phyloP scores from a whole-genome alignment of 768 basidiomycete genomes.

The Mycena amicta region DNA sequence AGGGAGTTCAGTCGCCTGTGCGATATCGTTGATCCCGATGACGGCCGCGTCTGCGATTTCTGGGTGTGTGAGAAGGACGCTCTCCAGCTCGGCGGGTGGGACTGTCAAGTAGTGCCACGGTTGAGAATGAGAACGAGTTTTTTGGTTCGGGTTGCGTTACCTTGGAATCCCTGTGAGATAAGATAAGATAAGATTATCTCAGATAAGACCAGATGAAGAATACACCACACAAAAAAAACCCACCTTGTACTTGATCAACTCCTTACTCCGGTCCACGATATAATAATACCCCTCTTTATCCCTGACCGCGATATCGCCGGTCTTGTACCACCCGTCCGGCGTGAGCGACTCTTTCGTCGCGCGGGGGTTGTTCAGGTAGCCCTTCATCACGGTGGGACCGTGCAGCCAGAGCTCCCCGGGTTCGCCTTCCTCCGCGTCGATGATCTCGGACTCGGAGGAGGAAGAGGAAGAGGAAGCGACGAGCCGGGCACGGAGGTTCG shows the following conservation, averaged over 20 bases:
- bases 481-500: slow-evolving; percentile 64
- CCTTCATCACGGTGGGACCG: slow-evolving; percentile 72
- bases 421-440: slow-evolving; percentile 41
- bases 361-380: slow-evolving; percentile 62
- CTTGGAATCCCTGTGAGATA: slow-evolving; percentile 26
- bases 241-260: slow-evolving; percentile 62
- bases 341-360: slow-evolving; percentile 62
- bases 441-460: slow-evolving; percentile 47
- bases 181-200: no score
- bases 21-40: slow-evolving; percentile 54
- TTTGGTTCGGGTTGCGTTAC: no score
- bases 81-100: slow-evolving; percentile 72
- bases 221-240: neutral
- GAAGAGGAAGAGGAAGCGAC: no score
- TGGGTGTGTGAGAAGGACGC: slow-evolving; percentile 58
- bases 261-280: slow-evolving; percentile 62
- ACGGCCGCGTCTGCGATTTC: slow-evolving; percentile 68
- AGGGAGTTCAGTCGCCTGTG: slow-evolving; percentile 68
- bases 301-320: slow-evolving; percentile 64
- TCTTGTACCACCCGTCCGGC: slow-evolving; percentile 68
- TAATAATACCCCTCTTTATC: slow-evolving; percentile 63
- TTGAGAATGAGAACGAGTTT: neutral
- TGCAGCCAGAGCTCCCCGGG: slow-evolving; percentile 71
- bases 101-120: slow-evolving; percentile 7
- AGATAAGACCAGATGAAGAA: neutral